These are phyloP conservation scores for Phaeoacremonium minimum DNA, from an alignment of 2,329 filamentous ascomycete species.

Conservation along the genomic window DNA sequence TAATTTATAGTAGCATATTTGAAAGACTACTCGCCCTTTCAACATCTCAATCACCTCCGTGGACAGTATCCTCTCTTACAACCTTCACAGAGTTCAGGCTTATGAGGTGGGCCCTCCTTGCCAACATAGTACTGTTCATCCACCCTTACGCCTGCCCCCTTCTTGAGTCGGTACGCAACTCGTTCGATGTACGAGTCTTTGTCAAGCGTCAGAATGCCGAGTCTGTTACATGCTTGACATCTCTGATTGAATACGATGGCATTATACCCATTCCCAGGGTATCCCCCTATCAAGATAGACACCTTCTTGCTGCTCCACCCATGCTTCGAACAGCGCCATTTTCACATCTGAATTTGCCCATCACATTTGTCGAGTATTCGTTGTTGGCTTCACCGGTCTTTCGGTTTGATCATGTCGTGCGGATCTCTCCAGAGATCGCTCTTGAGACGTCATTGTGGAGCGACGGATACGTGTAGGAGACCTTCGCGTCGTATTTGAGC, in stretches of 20 bases:
- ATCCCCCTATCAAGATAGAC: constrained; percentile 26
- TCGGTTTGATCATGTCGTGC: constrained; percentile 2
- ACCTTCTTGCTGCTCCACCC: constrained; percentile 28
- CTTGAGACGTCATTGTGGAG: constrained; percentile 1
- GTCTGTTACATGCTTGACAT: constrained; percentile 22
- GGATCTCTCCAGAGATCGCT: constrained; percentile 1
- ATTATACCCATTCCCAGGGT: constrained; percentile 23
- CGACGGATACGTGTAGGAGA: constrained; percentile 2
- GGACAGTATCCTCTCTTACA: constrained; percentile 26
- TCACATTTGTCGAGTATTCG: constrained; percentile 20
- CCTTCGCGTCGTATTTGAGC: no score
- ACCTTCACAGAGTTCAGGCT: constrained; percentile 25
- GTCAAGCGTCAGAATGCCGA: constrained; percentile 21
- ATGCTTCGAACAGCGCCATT: constrained; percentile 15
- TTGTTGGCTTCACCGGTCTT: constrained; percentile 6
- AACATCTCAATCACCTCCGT: constrained; percentile 4
- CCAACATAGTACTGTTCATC: constrained; percentile 3
- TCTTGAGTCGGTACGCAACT: constrained; percentile 28
- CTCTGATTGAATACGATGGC: constrained; percentile 29
- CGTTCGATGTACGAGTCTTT: constrained; percentile 25
- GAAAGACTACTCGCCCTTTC: no score
- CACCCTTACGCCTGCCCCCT: constrained; percentile 23
- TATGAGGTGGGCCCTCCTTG: constrained; percentile 15
- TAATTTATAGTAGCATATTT: no score
- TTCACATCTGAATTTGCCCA: constrained; percentile 25